phyloP scores from a whole-genome alignment of 805 yeast species.

The Torulaspora franciscae region DNA sequence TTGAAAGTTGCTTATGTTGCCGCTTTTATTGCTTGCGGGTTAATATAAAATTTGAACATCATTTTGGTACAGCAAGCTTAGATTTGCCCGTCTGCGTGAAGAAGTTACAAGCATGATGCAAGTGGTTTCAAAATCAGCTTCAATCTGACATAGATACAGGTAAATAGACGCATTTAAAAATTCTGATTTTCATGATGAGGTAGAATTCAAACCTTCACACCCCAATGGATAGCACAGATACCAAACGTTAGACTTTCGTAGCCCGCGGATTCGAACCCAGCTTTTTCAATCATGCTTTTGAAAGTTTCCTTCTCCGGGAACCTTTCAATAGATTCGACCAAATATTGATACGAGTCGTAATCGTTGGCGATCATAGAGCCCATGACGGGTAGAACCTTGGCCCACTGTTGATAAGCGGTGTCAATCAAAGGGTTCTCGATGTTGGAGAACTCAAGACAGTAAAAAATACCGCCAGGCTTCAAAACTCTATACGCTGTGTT shows the following conservation, averaged over 20 bases:
- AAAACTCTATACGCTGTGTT: slow-evolving; percentile 93
- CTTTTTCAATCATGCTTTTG: slow-evolving; percentile 85
- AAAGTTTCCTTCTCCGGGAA: slow-evolving; percentile 92
- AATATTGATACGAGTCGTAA: slow-evolving; percentile 90
- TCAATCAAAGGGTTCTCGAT: slow-evolving; percentile 77
- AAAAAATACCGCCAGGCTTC: slow-evolving; percentile 96
- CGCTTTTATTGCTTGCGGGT: slow-evolving; percentile 53
- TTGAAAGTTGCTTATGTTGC: slow-evolving; percentile 59
- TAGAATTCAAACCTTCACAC: slow-evolving; percentile 64
- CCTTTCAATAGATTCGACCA: slow-evolving; percentile 87
- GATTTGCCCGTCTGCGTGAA: slow-evolving; percentile 39
- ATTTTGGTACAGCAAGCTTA: slow-evolving; percentile 30
- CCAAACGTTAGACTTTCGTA: slow-evolving; percentile 94
- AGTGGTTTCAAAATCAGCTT: neutral
- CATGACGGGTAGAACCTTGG: slow-evolving; percentile 83
- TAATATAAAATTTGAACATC: slow-evolving; percentile 41
- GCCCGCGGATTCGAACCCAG: slow-evolving; percentile 92
- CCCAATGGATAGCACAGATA: slow-evolving; percentile 92
- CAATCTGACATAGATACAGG: slow-evolving; percentile 2
- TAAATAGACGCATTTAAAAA: slow-evolving; percentile 5
- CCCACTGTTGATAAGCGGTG: slow-evolving; percentile 77
- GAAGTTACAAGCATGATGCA: slow-evolving; percentile 22
- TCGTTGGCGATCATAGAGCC: slow-evolving; percentile 95
- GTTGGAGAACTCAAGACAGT: slow-evolving; percentile 91
- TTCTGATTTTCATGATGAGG: neutral